A percentile compares a stretch with the other conserved stretches of the same genome.
These are phyloP conservation scores for Chimonanthus praecox DNA, from an alignment of 164 flowering plant species.

Conservation along the genomic window DNA sequence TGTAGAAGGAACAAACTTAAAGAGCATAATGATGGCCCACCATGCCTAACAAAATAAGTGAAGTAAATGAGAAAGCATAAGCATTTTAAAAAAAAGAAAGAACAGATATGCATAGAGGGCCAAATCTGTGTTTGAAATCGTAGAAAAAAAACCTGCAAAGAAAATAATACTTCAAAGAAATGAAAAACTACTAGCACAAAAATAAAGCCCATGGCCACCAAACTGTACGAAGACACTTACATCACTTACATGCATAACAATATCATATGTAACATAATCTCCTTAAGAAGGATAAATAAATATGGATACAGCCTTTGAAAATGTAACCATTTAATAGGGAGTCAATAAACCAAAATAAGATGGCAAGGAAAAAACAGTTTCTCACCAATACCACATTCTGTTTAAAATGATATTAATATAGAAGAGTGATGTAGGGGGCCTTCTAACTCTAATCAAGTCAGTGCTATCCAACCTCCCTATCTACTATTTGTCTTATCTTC, in stretches of 20 bases:
- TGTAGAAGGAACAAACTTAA: neutral
- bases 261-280: neutral
- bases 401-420: no score
- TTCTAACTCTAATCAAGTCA: no score
- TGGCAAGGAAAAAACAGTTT: no score
- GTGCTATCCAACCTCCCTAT: no score
- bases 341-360: no score
- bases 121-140: neutral
- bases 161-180: neutral
- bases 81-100: neutral
- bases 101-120: neutral
- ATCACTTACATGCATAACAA: neutral
- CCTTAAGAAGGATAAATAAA: no score
- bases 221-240: neutral
- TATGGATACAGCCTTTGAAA: no score
- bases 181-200: neutral
- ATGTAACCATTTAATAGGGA: no score
- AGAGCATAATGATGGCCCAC: neutral
- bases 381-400: no score
- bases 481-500: no score
- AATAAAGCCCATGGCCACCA: neutral
- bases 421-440: no score
- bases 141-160: neutral
- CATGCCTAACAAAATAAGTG: neutral
- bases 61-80: neutral